Conservation (phyloP, 192 early-diverging fungal species). For the Coemansia erecta region DNA sequence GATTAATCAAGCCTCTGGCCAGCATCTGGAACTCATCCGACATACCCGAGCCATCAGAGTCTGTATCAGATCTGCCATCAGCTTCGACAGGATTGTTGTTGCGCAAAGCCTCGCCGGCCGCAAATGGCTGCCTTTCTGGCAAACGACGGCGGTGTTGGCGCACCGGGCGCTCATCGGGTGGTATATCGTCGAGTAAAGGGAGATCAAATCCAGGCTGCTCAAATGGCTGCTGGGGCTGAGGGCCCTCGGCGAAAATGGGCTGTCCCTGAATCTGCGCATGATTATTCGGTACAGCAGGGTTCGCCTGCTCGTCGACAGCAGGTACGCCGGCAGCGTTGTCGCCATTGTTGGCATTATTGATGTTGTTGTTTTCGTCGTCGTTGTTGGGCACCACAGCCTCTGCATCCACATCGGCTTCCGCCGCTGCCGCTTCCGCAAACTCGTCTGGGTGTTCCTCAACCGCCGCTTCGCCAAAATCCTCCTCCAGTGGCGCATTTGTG, state of each 20-base stretch:
- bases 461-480: conserved; percentile 28
- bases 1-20: neutral
- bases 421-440: conserved; percentile 2
- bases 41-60: too few species aligned
- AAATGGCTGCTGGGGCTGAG: conserved; percentile 36
- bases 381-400: neutral
- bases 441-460: conserved; percentile 20
- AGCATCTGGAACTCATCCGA: too few species aligned
- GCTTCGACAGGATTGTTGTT: too few species aligned
- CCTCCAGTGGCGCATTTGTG: conserved; percentile 32
- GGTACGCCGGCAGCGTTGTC: too few species aligned
- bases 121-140: neutral
- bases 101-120: too few species aligned
- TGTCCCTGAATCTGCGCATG: conserved; percentile 20
- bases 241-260: conserved; percentile 39
- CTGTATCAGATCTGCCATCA: too few species aligned
- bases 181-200: conserved; percentile 24
- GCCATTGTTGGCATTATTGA: too few species aligned
- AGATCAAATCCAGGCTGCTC: conserved; percentile 26
- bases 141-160: conserved; percentile 2
- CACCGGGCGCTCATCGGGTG: conserved; percentile 31
- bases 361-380: too few species aligned
- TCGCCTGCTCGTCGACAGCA: too few species aligned
- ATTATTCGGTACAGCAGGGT: neutral
- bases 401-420: neutral